A percentile compares a stretch with the other conserved stretches of the same genome.
These are phyloP conservation scores for Metarhizium humberi DNA, from an alignment of 2,329 filamentous ascomycete genomes.

Conservation along the genomic window DNA sequence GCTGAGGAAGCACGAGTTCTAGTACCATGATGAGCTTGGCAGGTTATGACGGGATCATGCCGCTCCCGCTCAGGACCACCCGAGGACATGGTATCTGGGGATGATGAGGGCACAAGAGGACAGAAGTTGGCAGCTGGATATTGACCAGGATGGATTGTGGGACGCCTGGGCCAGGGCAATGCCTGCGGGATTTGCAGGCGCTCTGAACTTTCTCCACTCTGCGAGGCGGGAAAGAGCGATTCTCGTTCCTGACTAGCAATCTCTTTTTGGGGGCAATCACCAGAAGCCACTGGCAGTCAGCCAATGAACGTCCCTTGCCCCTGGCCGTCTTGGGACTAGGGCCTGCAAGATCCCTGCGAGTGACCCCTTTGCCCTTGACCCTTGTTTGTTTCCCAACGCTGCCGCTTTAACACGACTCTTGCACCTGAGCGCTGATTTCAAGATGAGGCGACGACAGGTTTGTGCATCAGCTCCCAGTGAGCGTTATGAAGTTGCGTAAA, in stretches of 20 bases:
- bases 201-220: background rate
- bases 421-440: no score
- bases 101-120: background rate
- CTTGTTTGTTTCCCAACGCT: no score
- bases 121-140: background rate
- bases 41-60: background rate
- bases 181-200: background rate
- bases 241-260: slow-evolving; percentile 9
- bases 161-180: background rate
- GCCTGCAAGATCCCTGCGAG: background rate
- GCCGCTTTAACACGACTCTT: no score
- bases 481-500: background rate
- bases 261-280: slow-evolving; percentile 1
- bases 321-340: background rate
- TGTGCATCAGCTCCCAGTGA: background rate
- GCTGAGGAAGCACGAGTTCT: background rate
- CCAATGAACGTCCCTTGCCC: background rate
- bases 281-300: no score
- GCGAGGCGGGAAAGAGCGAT: background rate
- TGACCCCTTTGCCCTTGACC: background rate
- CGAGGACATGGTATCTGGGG: no score
- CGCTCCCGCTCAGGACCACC: background rate
- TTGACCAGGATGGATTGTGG: background rate
- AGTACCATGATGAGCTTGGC: background rate
- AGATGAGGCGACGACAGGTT: no score